A percentile compares a stretch with the other conserved stretches of the same genome.
phyloP scores from a whole-genome alignment of 2,329 filamentous ascomycete species.

The Aspergillus fumigatiaffinis region DNA sequence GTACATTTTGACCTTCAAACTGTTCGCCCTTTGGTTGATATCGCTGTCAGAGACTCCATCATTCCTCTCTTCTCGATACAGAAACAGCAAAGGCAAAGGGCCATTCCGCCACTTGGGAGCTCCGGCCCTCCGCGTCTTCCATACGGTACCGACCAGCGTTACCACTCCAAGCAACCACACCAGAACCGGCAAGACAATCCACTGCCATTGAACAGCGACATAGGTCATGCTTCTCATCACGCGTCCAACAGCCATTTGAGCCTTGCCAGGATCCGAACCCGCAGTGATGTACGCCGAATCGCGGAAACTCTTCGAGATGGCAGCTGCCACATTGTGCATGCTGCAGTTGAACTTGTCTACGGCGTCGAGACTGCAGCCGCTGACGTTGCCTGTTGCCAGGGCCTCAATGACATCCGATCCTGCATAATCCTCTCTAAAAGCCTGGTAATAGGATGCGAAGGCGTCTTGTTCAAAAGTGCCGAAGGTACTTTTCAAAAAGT shows the following conservation, averaged over 20 bases:
- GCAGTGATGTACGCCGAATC: slow-evolving; percentile 2
- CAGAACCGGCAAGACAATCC: slow-evolving; percentile 9
- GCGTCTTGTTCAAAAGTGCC: neutral
- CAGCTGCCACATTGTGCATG: slow-evolving; percentile 8
- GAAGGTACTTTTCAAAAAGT: neutral
- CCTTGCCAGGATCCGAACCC: neutral
- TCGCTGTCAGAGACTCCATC: no score
- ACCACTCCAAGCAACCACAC: slow-evolving; percentile 11
- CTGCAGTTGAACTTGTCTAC: slow-evolving; percentile 3
- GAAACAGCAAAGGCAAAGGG: neutral
- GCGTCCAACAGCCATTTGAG: neutral
- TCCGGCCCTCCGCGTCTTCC: slow-evolving; percentile 4
- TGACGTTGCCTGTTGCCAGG: neutral
- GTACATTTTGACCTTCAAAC: no score
- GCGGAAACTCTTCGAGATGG: slow-evolving; percentile 8
- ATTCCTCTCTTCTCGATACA: neutral
- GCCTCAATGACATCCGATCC: neutral
- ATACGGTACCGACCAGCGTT: slow-evolving; percentile 5
- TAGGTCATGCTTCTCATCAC: neutral
- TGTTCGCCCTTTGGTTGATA: no score
- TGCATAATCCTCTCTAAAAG: neutral
- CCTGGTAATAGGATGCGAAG: no score
- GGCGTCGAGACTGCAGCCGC: neutral
- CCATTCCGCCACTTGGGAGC: neutral
- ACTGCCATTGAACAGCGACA: slow-evolving; percentile 12